A percentile compares a stretch with the other conserved stretches of the same genome.
phyloP scores from a whole-genome alignment of 2,329 filamentous ascomycete species.

The Ascochyta clinopodiicola region DNA sequence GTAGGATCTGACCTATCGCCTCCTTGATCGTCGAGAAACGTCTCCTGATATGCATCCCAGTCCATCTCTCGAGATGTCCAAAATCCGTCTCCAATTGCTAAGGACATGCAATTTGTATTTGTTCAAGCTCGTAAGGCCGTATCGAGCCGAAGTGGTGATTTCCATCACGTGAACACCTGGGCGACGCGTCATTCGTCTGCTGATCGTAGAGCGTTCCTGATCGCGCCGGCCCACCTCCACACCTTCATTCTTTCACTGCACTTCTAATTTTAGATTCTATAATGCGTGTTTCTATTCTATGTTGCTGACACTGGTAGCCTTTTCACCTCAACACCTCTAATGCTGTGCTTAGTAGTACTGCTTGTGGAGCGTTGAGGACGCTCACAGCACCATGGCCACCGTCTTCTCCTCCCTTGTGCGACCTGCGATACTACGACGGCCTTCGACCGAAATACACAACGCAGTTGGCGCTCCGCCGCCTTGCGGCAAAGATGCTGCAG shows the following conservation, averaged over 20 bases:
- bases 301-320: not conserved
- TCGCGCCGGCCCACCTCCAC: constrained; percentile 1
- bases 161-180: constrained; percentile 1
- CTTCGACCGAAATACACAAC: constrained; percentile 18
- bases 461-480: constrained; percentile 11
- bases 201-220: constrained; percentile 1
- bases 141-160: not conserved
- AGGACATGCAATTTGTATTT: no score
- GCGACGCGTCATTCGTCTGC: constrained; percentile 10
- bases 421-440: constrained; percentile 27
- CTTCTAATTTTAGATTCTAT: constrained; percentile 2
- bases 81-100: no score
- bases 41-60: no score
- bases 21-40: no score
- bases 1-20: no score
- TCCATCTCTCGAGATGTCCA: no score
- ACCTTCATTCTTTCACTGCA: constrained; percentile 1
- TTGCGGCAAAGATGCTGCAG: constrained; percentile 35
- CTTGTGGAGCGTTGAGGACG: constrained; percentile 16
- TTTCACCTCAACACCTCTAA: not conserved
- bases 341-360: not conserved
- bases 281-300: not conserved
- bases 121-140: not conserved
- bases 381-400: constrained; percentile 36
- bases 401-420: constrained; percentile 47